Evolutionary conservation across 139 green algal genomes (phyloP).

Genomic region (Coccomyxa sp.): DNA sequence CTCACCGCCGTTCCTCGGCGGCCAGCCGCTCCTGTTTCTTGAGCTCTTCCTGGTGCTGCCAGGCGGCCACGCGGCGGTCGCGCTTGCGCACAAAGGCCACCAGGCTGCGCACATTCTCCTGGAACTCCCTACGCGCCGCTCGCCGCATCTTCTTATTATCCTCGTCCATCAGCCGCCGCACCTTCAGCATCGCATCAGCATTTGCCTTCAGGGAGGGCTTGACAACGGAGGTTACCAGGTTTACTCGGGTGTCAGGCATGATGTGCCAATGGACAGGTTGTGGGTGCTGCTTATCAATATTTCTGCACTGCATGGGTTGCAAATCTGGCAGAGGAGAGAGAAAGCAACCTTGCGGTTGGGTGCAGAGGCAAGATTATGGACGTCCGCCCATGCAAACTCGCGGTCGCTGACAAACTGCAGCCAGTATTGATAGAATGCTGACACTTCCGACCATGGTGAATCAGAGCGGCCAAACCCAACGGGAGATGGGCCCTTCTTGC

Average conservation of each 20-base stretch:
- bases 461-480: background rate
- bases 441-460: conserved; percentile 46
- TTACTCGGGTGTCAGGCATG: background rate
- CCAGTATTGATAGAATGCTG: conserved; percentile 85
- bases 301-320: background rate
- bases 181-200: conserved; percentile 27
- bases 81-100: conserved; percentile 84
- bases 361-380: conserved; percentile 77
- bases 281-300: background rate
- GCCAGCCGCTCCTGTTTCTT: conserved; percentile 27
- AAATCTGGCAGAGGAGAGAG: background rate
- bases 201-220: background rate
- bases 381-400: conserved; percentile 84
- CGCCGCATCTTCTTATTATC: conserved; percentile 79
- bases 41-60: conserved; percentile 23
- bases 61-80: conserved; percentile 70
- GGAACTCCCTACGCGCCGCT: conserved; percentile 56
- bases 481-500: background rate
- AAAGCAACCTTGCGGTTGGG: conserved; percentile 68
- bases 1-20: background rate
- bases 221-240: background rate
- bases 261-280: background rate
- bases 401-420: conserved; percentile 69
- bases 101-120: conserved; percentile 82
- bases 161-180: conserved; percentile 86